phyloP scores from a whole-genome alignment of 345 rosid genomes.

The Brassica juncea region DNA sequence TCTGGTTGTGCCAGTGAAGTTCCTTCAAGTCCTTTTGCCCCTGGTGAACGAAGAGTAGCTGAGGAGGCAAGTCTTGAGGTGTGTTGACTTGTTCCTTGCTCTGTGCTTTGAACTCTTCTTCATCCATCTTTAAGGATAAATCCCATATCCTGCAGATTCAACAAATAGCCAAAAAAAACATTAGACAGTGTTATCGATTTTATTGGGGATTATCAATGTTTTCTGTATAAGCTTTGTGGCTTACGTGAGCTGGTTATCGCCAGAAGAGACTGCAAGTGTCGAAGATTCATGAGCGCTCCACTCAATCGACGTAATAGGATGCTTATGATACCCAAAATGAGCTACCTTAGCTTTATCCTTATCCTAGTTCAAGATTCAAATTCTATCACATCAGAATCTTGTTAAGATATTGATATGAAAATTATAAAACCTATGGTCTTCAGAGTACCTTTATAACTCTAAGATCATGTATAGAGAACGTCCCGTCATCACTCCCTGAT shows the following conservation, averaged over 20 bases:
- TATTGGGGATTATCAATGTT: neutral
- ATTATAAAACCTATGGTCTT: neutral
- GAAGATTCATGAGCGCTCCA: neutral
- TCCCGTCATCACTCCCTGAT: conserved; percentile 95
- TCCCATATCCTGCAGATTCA: neutral
- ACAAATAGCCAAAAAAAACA: neutral
- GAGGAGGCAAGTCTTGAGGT: neutral
- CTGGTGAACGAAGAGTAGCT: neutral
- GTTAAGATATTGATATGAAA: neutral
- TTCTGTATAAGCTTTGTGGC: neutral
- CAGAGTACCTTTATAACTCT: conserved; percentile 60
- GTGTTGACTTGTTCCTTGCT: neutral
- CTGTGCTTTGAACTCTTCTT: neutral
- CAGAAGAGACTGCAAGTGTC: neutral
- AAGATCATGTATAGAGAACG: conserved; percentile 90
- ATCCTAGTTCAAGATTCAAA: neutral
- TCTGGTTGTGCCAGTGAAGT: neutral
- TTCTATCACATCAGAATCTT: neutral
- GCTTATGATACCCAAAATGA: neutral
- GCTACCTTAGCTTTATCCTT: neutral
- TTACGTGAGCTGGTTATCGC: neutral
- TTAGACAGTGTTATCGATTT: neutral
- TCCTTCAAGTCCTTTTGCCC: neutral
- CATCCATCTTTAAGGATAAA: neutral
- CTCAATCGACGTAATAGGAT: neutral